phyloP scores from a whole-genome alignment of 2,329 filamentous ascomycete species.

The Diaporthe nobilis region DNA sequence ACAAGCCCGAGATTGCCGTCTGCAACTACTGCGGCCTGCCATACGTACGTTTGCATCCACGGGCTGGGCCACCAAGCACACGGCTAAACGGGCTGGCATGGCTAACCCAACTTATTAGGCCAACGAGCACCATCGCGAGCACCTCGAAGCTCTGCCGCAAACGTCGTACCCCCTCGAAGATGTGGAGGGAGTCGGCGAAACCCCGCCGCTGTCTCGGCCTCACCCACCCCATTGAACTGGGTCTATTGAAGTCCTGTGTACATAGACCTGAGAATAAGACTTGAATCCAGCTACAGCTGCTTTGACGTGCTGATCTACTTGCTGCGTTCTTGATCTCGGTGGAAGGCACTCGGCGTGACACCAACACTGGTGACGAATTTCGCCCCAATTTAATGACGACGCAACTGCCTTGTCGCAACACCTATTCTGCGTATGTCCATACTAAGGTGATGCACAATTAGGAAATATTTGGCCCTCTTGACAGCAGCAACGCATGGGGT shows the following conservation, averaged over 20 bases:
- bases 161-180: conserved; percentile 83
- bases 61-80: background rate
- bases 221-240: conserved; percentile 35
- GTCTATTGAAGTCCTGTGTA: conserved; percentile 3
- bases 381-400: background rate
- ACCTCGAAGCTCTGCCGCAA: conserved; percentile 84
- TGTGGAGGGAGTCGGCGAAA: conserved; percentile 52
- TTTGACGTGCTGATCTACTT: background rate
- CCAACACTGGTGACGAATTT: background rate
- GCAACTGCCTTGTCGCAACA: background rate
- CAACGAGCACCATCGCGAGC: conserved; percentile 87
- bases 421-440: too few species aligned
- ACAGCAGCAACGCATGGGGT: background rate
- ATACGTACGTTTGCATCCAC: conserved; percentile 75
- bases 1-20: conserved; percentile 92
- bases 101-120: conserved; percentile 68
- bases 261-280: conserved; percentile 33
- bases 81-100: conserved; percentile 3
- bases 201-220: conserved; percentile 39
- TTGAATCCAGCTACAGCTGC: background rate
- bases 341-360: background rate
- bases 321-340: background rate
- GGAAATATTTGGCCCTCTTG: background rate
- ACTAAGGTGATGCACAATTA: background rate
- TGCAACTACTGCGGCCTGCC: conserved; percentile 96